These are phyloP conservation scores for Eucalyptus urophylla DNA, from an alignment of 345 rosid genomes.

Conservation along the genomic window DNA sequence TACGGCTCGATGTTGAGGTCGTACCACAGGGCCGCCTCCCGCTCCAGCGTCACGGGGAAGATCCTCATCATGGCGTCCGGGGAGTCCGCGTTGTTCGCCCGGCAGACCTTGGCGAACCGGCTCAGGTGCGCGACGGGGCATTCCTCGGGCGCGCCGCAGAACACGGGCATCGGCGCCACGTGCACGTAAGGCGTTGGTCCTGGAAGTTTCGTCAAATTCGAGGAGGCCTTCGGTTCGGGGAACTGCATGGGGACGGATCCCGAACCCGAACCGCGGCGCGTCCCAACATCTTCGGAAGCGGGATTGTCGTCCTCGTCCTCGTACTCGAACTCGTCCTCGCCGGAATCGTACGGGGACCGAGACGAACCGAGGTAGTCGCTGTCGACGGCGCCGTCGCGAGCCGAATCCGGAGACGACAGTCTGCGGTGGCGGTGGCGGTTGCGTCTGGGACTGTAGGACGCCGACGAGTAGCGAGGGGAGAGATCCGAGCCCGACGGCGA, in stretches of 20 bases:
- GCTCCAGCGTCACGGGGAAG: conserved; percentile 23
- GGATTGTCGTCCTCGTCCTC: not conserved
- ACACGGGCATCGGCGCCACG: conserved; percentile 19
- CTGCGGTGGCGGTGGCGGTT: not conserved
- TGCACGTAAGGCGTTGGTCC: not conserved
- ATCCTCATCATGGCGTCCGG: conserved; percentile 9
- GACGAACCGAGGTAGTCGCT: not conserved
- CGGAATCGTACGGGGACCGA: not conserved
- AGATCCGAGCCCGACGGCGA: not conserved
- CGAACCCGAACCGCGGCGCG: not conserved
- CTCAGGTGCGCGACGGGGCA: conserved; percentile 17
- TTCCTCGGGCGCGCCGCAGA: conserved; percentile 5
- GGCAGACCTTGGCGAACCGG: conserved; percentile 22
- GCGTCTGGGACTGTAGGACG: not conserved
- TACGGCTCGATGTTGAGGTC: conserved; percentile 26
- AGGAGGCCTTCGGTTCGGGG: not conserved
- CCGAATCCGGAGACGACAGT: not conserved
- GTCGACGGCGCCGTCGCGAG: not conserved
- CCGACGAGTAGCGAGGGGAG: not conserved
- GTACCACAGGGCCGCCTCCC: conserved; percentile 26
- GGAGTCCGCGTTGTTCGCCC: conserved; percentile 17
- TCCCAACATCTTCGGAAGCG: not conserved
- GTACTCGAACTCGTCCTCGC: not conserved
- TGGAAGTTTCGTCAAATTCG: too few species aligned
- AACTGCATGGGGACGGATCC: not conserved